These are phyloP conservation scores for Candida nemodendra DNA, from an alignment of 805 yeast genomes.

Conservation along the genomic window DNA sequence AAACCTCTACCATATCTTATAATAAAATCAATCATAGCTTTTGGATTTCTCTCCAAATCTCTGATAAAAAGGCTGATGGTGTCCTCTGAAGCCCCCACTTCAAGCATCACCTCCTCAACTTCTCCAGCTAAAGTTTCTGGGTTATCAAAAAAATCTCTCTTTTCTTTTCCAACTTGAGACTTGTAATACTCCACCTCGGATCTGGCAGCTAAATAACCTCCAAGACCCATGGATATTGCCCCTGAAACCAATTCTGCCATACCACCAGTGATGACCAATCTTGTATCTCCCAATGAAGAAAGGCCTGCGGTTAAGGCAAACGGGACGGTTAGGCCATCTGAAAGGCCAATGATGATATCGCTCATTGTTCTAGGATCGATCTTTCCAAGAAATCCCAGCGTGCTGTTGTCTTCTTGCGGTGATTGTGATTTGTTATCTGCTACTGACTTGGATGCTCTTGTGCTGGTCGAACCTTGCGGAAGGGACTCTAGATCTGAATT, in stretches of 20 bases:
- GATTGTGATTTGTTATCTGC: background rate
- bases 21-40: constrained; percentile 78
- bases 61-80: constrained; percentile 71
- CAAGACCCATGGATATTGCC: constrained; percentile 96
- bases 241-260: constrained; percentile 97
- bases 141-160: constrained; percentile 61
- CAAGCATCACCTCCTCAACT: constrained; percentile 76
- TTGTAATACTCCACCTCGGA: constrained; percentile 77
- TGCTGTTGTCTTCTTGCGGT: background rate
- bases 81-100: constrained; percentile 67
- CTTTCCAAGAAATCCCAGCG: constrained; percentile 40
- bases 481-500: background rate
- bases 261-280: constrained; percentile 94
- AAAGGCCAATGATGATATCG: constrained; percentile 87
- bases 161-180: constrained; percentile 70
- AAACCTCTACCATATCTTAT: constrained; percentile 88
- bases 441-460: background rate
- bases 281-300: constrained; percentile 84
- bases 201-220: constrained; percentile 94
- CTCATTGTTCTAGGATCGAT: constrained; percentile 92
- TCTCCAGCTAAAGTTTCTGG: constrained; percentile 70
- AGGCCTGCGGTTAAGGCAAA: constrained; percentile 97
- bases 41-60: constrained; percentile 78
- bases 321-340: constrained; percentile 98
- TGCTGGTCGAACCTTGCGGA: background rate